Percentiles rank a stretch among this genome's conserved stretches.
Conservation (phyloP, 2,329 filamentous ascomycete genomes). For the Diaporthe nobilis region DNA sequence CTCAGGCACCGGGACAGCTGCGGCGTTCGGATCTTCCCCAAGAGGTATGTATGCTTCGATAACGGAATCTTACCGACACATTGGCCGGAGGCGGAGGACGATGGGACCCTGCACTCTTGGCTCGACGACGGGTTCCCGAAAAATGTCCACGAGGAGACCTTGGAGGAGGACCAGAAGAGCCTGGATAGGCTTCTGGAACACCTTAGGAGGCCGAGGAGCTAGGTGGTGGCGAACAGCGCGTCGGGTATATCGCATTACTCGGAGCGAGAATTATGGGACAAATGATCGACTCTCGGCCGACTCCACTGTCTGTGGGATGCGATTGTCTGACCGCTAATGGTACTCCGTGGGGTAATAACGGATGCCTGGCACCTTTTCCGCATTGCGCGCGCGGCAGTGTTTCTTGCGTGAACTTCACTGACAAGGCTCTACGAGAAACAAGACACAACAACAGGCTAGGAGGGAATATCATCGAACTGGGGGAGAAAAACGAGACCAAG, state of each 20-base stretch:
- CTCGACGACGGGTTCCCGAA: neutral
- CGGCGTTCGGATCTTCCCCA: neutral
- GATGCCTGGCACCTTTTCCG: neutral
- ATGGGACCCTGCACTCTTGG: neutral
- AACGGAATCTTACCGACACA: conserved; percentile 11
- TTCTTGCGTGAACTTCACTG: neutral
- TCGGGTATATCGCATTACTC: neutral
- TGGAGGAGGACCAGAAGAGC: conserved; percentile 23
- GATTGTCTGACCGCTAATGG: conserved; percentile 12
- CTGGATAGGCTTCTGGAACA: conserved; percentile 6
- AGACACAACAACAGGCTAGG: neutral
- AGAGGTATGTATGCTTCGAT: conserved; percentile 27
- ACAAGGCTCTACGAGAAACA: neutral
- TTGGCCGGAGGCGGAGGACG: neutral
- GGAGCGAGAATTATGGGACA: neutral
- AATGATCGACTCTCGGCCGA: neutral
- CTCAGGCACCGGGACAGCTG: neutral
- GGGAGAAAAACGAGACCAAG: neutral
- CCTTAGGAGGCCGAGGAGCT: neutral
- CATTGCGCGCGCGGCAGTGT: neutral
- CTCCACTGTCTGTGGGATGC: neutral
- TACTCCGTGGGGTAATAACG: neutral
- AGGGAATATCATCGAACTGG: neutral
- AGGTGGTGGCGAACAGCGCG: neutral
- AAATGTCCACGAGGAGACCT: conserved; percentile 10